Percentiles rank a stretch among this genome's conserved stretches.
These are phyloP conservation scores for Turnera subulata DNA, from an alignment of 345 rosid genomes.

Conservation along the genomic window DNA sequence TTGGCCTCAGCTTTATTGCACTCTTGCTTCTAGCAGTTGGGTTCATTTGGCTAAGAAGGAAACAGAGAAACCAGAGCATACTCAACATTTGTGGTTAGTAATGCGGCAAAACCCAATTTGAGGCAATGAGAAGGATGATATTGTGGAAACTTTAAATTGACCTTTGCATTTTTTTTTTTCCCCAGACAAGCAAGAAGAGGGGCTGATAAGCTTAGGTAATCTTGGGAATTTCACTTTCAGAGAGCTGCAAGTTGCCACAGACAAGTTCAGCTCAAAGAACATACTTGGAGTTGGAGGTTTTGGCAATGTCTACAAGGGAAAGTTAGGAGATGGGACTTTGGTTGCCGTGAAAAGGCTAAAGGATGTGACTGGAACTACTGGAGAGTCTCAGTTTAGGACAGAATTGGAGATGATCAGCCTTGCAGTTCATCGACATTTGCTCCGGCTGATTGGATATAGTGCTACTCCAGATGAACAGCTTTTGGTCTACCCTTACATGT, in stretches of 20 bases:
- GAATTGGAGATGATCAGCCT: constrained; percentile 96
- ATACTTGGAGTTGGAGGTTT: constrained; percentile 93
- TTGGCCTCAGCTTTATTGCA: constrained; percentile 49
- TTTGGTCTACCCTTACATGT: constrained; percentile 91
- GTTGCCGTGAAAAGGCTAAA: constrained; percentile 87
- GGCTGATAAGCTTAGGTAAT: constrained; percentile 64
- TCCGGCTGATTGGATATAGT: constrained; percentile 76
- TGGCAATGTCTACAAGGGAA: constrained; percentile 92
- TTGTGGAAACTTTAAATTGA: background rate
- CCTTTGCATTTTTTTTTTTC: constrained; percentile 4
- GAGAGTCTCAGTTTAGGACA: constrained; percentile 84
- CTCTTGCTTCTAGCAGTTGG: constrained; percentile 46
- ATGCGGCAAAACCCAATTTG: background rate
- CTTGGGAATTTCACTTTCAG: constrained; percentile 75
- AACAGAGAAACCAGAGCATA: constrained; percentile 34
- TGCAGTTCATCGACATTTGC: constrained; percentile 86
- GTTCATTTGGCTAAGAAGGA: constrained; percentile 52
- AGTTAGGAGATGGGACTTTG: constrained; percentile 61
- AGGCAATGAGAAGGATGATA: background rate
- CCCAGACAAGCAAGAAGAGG: constrained; percentile 76
- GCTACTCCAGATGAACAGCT: constrained; percentile 67
- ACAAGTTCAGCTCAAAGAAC: constrained; percentile 71
- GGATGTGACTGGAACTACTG: constrained; percentile 65
- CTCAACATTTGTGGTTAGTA: constrained; percentile 54
- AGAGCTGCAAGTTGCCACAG: constrained; percentile 76